Evolutionary conservation across 1,284 basidiomycete genomes (phyloP), one percentile per base, ranked within the genome.

Genomic region (Malassezia yamatoensis): DNA sequence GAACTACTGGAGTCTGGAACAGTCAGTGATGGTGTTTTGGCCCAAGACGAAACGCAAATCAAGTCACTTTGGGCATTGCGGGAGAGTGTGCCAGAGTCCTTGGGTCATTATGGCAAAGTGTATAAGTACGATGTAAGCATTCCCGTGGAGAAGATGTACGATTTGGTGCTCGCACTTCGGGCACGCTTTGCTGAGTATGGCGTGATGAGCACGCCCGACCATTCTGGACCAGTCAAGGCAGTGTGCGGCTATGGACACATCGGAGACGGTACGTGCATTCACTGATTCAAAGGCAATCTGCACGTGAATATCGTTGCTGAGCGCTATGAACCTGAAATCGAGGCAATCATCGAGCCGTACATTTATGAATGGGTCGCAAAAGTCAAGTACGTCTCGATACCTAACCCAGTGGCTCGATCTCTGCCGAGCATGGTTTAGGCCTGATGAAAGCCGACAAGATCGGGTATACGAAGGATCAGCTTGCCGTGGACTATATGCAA

Each of bases 41-140:
- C 94, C 0, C 90, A 96, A 71, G 88, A 87, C 46, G 85, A 88
- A 18, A 83, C 85, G 0, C 94, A 99, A 73, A 87, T 96, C 65
- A 81, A 85, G 1, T 85, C 85, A 0, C 78, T 98, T 2, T 98
- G 94, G 94, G 83, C 85, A 1, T 80, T 98, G 15, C 85, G 94
- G n/a, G 94, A 99, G 77, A 84, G 86, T 38, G 82, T 98, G 20
- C 85, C 94, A 2, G 94, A 98, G 76, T 87, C 91, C 1, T 83
- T 88, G 2, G 88, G 87, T 24, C 96, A 96, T 76, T 85, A 89
- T 72, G 94, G 94, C 43, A 89, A 89, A 65, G 85, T 87, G 5
- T 98, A 94, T 80, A 99, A 99, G 79, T 98, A 98, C 76, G 94
- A 98, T 70, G 82, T 99, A 39, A 91, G 88, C 16, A 83, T 98